Evolutionary conservation across 106 monocot genomes (phyloP).

Genomic region (Xerophyta viscosa): DNA sequence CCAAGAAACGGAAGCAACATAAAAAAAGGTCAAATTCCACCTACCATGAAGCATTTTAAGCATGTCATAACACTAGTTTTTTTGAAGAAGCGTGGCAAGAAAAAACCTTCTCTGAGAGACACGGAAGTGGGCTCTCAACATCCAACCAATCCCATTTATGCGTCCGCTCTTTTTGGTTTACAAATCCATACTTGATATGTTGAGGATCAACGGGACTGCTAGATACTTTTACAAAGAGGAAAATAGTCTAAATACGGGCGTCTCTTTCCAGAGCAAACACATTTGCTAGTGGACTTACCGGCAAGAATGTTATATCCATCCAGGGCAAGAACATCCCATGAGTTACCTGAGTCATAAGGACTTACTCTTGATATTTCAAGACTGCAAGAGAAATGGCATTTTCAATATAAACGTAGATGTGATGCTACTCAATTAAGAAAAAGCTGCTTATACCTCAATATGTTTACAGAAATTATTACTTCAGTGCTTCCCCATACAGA

Average conservation of each 20-base stretch:
- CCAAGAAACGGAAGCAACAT: not conserved
- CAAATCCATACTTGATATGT: slow-evolving; percentile 72
- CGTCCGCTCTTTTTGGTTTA: slow-evolving; percentile 12
- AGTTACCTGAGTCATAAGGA: slow-evolving; percentile 56
- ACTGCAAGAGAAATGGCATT: slow-evolving; percentile 28
- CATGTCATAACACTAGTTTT: no score
- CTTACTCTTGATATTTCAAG: slow-evolving; percentile 50
- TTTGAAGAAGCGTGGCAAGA: not conserved
- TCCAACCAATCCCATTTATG: slow-evolving; percentile 61
- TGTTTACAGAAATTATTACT: slow-evolving; percentile 75
- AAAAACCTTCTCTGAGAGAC: slow-evolving; percentile 61
- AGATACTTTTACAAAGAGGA: slow-evolving; percentile 30
- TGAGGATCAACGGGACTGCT: slow-evolving; percentile 89
- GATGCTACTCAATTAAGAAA: no score
- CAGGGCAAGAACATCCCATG: slow-evolving; percentile 78
- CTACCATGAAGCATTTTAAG: no score
- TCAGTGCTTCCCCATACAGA: slow-evolving; percentile 74
- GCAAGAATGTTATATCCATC: slow-evolving; percentile 84
- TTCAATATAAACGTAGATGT: not conserved
- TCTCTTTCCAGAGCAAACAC: no score
- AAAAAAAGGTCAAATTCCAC: no score
- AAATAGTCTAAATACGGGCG: no score
- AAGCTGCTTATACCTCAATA: slow-evolving; percentile 78
- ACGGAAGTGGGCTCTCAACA: slow-evolving; percentile 47
- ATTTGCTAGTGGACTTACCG: slow-evolving; percentile 26